These are phyloP conservation scores for Epithemia pelagica DNA, from an alignment of 108 stramenopile species.

Conservation along the genomic window DNA sequence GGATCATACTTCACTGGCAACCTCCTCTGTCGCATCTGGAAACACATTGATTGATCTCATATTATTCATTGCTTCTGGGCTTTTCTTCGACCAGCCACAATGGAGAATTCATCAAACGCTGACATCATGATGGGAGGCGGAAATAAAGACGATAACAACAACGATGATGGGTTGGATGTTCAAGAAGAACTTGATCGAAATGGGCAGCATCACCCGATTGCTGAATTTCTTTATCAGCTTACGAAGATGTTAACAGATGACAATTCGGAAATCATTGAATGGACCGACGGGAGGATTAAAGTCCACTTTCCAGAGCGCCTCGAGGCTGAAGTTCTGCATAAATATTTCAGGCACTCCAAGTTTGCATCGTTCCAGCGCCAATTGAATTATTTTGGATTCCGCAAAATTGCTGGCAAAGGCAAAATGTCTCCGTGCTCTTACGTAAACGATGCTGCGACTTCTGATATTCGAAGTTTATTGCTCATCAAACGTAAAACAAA, in stretches of 20 bases:
- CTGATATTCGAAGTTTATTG: constrained; percentile 77
- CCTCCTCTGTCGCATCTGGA: too few species aligned
- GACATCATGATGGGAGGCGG: background rate
- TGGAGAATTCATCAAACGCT: background rate
- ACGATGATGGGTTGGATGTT: background rate
- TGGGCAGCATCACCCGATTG: constrained; percentile 18
- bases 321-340: constrained; percentile 56
- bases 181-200: constrained; percentile 9
- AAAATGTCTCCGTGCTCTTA: constrained; percentile 92
- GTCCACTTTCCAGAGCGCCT: constrained; percentile 77
- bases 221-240: constrained; percentile 81
- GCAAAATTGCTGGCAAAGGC: constrained; percentile 89
- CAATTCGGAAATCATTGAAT: constrained; percentile 73
- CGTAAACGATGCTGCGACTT: constrained; percentile 80
- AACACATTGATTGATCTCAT: too few species aligned
- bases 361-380: constrained; percentile 85
- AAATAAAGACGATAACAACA: background rate
- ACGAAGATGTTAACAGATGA: constrained; percentile 86
- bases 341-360: constrained; percentile 81
- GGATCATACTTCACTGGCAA: too few species aligned
- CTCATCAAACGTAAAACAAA: constrained; percentile 71
- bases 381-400: constrained; percentile 89
- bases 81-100: too few species aligned
- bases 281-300: constrained; percentile 54
- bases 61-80: too few species aligned